phyloP scores from a whole-genome alignment of 768 basidiomycete genomes.

The Ramaria sp. region DNA sequence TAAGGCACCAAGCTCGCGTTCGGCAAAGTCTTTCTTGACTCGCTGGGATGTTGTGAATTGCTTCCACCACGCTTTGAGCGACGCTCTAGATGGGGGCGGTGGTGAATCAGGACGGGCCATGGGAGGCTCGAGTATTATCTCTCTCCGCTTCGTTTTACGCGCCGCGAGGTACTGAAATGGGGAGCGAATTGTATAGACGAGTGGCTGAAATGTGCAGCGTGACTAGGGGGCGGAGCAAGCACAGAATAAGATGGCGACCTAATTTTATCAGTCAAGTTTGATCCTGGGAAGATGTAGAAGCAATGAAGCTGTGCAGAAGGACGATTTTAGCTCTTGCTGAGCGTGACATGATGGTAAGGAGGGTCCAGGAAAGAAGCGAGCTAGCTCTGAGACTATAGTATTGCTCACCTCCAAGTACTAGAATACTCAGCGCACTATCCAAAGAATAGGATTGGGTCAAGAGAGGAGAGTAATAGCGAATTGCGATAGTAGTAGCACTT shows the following conservation, averaged over 20 bases:
- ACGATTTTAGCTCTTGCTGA: too few relatives aligned
- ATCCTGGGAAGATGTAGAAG: background rate
- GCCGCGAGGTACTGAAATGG: background rate
- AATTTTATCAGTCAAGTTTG: too few relatives aligned
- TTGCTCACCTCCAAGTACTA: too few relatives aligned
- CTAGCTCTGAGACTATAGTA: background rate
- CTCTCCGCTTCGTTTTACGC: background rate
- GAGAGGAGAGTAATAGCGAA: too few relatives aligned
- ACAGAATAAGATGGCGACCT: background rate
- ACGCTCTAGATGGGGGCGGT: constrained; percentile 30
- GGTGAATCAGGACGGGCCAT: constrained; percentile 2
- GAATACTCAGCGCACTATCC: background rate
- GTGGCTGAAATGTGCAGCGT: background rate
- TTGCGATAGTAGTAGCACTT: background rate
- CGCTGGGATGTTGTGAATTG: constrained; percentile 60
- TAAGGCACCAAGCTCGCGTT: constrained; percentile 4
- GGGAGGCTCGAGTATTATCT: background rate
- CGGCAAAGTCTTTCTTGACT: constrained; percentile 37
- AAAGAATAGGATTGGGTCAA: background rate
- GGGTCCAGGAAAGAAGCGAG: too few relatives aligned
- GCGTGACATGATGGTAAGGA: too few relatives aligned
- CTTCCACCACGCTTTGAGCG: constrained; percentile 75
- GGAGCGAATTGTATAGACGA: background rate
- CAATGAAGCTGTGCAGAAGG: background rate
- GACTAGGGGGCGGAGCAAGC: background rate